A percentile compares a stretch with the other conserved stretches of the same genome.
Evolutionary conservation across 1,284 basidiomycete genomes (phyloP).

Genomic region (Vanrija pseudolonga): DNA sequence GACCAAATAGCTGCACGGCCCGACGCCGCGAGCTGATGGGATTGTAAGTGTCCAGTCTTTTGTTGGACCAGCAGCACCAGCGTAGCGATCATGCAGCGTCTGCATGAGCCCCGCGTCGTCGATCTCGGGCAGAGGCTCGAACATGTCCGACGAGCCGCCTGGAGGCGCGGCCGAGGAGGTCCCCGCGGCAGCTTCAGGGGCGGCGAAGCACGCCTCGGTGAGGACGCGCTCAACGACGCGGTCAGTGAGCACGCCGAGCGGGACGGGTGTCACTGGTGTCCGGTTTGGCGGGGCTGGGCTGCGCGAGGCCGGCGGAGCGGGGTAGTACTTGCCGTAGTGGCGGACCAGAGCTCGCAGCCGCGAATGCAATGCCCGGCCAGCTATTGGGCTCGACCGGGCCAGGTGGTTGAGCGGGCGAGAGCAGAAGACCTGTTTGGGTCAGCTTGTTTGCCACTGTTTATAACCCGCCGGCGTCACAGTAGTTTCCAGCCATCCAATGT

Average conservation of each 20-base stretch:
- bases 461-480: conserved; percentile 73
- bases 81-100: conserved; percentile 17
- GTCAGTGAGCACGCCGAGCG: conserved; percentile 23
- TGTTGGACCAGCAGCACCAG: conserved; percentile 1
- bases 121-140: conserved; percentile 3
- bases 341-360: conserved; percentile 74
- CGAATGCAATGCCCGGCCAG: conserved; percentile 66
- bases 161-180: not conserved
- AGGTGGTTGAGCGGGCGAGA: conserved; percentile 78
- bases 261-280: not conserved
- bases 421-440: conserved; percentile 68
- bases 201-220: conserved; percentile 40
- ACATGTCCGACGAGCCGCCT: not conserved
- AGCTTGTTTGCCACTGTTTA: rapidly evolving
- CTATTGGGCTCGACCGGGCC: conserved; percentile 74
- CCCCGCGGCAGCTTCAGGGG: not conserved
- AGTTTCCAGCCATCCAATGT: conserved; percentile 86
- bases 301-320: not conserved
- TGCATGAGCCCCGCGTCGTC: conserved; percentile 16
- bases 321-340: conserved; percentile 57
- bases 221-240: conserved; percentile 34
- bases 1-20: conserved; percentile 51
- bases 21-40: conserved; percentile 1
- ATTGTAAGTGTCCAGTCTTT: conserved; percentile 23
- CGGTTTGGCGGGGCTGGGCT: not conserved